Percentiles rank a stretch among this genome's conserved stretches.
These are phyloP conservation scores for Hypoxylon lenormandii DNA, from an alignment of 495 filamentous ascomycete genomes.

Conservation along the genomic window DNA sequence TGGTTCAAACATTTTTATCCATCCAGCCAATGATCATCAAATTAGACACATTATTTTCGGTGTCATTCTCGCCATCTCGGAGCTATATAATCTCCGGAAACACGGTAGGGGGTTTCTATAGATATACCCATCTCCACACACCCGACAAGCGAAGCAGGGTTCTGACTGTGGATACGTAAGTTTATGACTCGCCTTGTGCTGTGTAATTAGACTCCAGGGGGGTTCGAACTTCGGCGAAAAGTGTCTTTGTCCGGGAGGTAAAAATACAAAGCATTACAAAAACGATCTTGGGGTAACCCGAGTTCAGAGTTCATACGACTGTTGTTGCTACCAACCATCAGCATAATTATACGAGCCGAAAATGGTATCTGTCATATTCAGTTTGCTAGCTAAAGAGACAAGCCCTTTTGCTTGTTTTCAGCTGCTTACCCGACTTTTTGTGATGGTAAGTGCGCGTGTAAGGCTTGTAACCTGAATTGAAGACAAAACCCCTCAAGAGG, in stretches of 20 bases:
- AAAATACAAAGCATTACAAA: no score
- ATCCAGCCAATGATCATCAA: slow-evolving; percentile 17
- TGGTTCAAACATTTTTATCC: slow-evolving; percentile 11
- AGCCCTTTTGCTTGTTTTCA: no score
- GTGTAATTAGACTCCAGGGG: slow-evolving; percentile 27
- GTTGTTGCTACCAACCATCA: no score
- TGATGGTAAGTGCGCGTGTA: no score
- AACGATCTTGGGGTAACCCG: no score
- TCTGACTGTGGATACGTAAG: slow-evolving; percentile 7
- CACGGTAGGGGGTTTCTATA: slow-evolving; percentile 29
- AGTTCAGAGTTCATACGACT: no score
- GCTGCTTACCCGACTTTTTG: no score
- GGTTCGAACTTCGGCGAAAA: slow-evolving; percentile 26
- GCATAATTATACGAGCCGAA: no score
- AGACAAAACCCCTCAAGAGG: no score
- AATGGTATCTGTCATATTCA: no score
- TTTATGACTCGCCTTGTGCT: slow-evolving; percentile 33
- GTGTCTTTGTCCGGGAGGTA: slow-evolving; percentile 1
- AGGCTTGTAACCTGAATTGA: no score
- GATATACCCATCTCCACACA: slow-evolving; percentile 33
- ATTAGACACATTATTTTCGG: background rate
- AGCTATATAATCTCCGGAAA: slow-evolving; percentile 19
- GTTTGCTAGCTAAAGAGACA: no score
- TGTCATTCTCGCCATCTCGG: slow-evolving; percentile 23
- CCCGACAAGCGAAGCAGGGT: slow-evolving; percentile 29